Evolutionary conservation across 179 eudicot species (phyloP), one percentile per base, ranked within the genome.

Genomic region (Spergularia azorica): DNA sequence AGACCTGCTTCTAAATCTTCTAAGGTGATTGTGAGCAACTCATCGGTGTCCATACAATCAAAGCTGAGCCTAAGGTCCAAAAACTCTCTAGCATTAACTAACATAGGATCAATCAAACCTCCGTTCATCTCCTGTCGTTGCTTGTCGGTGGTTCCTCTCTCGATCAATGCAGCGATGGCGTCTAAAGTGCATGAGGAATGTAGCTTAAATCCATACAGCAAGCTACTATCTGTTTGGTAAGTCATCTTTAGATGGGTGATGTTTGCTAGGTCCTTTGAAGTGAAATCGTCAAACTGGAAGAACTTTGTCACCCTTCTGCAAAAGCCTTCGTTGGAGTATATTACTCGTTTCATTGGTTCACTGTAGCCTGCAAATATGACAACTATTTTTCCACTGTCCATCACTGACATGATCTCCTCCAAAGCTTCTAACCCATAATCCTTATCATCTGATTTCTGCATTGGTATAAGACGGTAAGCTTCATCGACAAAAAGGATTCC

Each of bases 381-480:
- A 0, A 95, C 97, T 54, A 95, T 82, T 83, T 93, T 95, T 43
- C 99, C 99, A 62, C 77, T 84, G 80, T 95, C 99, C 99, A 93
- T 95, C 59, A 93, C 86, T 4, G 98, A 95, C 99, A 95, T 95
- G 61, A 95, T 95, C 89, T 95, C 99, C 81, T 95, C 99, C 70
- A 95, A 81, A 18, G 99, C 99, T 84, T 95, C 99, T 71, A 91
- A 80, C 3, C 98, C 99, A 32, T 93, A 95, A 81, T 95, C 99
- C 77, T 94, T 95, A 52, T 93, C 98, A 67, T 95, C 97, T 38
- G 96, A 80, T 72, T 93, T 93, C 75, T 95, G 97, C 96, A 89
- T 86, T 0, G 99, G 99, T 79, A 95, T 88, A 61, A 95, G 86
- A 69, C 99, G 93, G 76, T 93, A 93, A 43, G 99, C 99, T 85